Conservation (phyloP, 1,139 yeast species). For the Blastobotrys persicus region DNA sequence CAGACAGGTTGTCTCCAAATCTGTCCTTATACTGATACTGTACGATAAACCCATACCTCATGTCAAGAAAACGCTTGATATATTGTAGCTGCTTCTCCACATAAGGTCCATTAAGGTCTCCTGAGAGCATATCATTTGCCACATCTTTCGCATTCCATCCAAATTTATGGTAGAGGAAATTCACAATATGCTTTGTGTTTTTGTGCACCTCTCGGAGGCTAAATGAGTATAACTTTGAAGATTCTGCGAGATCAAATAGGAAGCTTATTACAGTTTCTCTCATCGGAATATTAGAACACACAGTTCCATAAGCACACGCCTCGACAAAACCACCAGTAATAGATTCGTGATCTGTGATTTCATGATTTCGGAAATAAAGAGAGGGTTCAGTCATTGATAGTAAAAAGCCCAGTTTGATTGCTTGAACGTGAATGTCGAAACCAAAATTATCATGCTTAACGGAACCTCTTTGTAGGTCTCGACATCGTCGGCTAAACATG, state of each 20-base stretch:
- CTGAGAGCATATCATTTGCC: conserved; percentile 11
- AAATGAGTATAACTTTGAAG: conserved; percentile 14
- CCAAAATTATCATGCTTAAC: conserved; percentile 14
- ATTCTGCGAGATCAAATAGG: conserved; percentile 11
- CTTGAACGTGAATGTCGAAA: conserved; percentile 18
- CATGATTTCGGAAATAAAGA: conserved; percentile 9
- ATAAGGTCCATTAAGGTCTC: conserved; percentile 12
- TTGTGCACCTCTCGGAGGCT: conserved; percentile 2
- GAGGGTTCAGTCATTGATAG: conserved; percentile 19
- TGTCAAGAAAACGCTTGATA: conserved; percentile 24
- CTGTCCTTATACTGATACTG: conserved; percentile 33
- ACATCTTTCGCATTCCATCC: conserved; percentile 16
- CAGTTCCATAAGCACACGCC: conserved; percentile 9
- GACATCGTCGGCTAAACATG: conserved; percentile 17
- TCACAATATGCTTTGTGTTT: conserved; percentile 15
- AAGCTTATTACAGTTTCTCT: conserved; percentile 15
- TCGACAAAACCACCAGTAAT: conserved; percentile 11
- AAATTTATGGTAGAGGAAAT: conserved; percentile 13
- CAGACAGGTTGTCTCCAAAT: conserved; percentile 22
- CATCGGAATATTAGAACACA: conserved; percentile 7
- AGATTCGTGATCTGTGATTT: not conserved
- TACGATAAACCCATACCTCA: conserved; percentile 25
- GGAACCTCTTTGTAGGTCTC: conserved; percentile 19
- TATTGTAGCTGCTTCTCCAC: conserved; percentile 21
- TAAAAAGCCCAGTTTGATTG: conserved; percentile 18